Percentiles rank a stretch among this genome's conserved stretches.
Conservation (phyloP, 148 eudicot species). For the Rhododendron ovatum region DNA sequence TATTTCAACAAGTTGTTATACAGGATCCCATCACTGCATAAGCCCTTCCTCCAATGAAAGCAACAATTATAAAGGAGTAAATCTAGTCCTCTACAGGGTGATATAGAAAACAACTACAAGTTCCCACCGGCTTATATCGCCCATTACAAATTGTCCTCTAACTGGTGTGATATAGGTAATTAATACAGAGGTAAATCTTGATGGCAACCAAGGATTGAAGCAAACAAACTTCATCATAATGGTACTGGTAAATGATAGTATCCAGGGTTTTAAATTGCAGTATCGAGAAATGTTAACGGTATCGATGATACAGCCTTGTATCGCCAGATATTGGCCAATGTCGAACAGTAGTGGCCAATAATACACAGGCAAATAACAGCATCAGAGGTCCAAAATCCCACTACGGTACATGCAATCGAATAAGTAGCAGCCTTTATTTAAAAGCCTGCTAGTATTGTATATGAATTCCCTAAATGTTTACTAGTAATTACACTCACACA, state of each 20-base stretch:
- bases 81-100: neutral
- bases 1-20: neutral
- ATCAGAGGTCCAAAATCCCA: neutral
- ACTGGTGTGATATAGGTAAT: neutral
- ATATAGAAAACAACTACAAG: neutral
- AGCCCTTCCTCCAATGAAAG: neutral
- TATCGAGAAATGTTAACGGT: neutral
- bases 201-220: neutral
- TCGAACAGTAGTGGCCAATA: neutral
- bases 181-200: neutral
- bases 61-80: neutral
- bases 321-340: neutral
- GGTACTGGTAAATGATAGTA: neutral
- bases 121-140: neutral
- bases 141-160: neutral
- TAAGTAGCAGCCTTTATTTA: neutral
- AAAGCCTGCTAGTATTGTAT: neutral
- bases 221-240: neutral
- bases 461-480: neutral
- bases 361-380: no score
- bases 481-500: neutral
- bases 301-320: neutral
- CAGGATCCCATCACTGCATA: neutral
- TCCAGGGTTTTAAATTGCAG: neutral
- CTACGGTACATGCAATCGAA: neutral